Evolutionary conservation across 495 filamentous ascomycete genomes (phyloP).

Genomic region (Hypoxylon cercidicola): DNA sequence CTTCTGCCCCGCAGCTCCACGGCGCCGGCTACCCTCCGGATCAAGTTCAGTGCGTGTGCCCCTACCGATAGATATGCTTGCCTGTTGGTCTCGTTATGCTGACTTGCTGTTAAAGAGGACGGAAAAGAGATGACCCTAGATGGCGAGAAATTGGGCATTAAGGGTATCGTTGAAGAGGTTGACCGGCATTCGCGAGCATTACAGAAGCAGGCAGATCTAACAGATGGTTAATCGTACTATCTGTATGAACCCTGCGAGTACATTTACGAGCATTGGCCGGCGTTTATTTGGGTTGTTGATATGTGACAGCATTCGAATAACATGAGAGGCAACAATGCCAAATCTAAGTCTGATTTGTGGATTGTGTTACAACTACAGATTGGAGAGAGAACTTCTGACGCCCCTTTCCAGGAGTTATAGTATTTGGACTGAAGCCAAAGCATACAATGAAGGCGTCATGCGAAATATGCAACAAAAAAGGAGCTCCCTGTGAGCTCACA

Average conservation of each 20-base stretch:
- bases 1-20: conserved; percentile 74
- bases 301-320: conserved; percentile 11
- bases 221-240: conserved; percentile 57
- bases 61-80: neutral
- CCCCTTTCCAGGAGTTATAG: conserved; percentile 7
- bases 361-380: neutral
- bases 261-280: conserved; percentile 43
- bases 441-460: conserved; percentile 12
- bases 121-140: conserved; percentile 80
- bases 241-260: conserved; percentile 24
- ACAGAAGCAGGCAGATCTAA: conserved; percentile 82
- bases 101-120: conserved; percentile 70
- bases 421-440: conserved; percentile 20
- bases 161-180: conserved; percentile 87
- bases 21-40: conserved; percentile 68
- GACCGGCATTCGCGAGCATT: conserved; percentile 86
- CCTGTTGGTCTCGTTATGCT: neutral
- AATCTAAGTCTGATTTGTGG: neutral
- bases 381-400: neutral
- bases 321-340: neutral
- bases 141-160: conserved; percentile 80
- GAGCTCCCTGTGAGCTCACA: conserved; percentile 16
- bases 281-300: conserved; percentile 43
- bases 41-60: conserved; percentile 80
- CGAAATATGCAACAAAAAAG: conserved; percentile 19